Percentiles rank a stretch among this genome's conserved stretches.
Conservation (phyloP, 2,329 filamentous ascomycete species). For the Dactylellina drechsleri region DNA sequence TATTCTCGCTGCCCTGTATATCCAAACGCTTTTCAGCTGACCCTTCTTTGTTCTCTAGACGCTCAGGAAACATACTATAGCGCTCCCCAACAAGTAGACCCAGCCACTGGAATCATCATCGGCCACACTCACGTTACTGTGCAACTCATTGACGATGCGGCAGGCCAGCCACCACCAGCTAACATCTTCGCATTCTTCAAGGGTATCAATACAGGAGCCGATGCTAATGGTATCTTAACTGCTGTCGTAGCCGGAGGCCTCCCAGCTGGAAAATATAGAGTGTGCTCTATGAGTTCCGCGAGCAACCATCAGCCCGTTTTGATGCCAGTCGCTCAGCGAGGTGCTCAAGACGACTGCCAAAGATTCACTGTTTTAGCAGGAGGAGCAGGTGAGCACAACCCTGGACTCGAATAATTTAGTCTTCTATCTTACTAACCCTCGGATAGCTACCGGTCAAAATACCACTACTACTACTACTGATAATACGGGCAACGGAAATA, state of each 20-base stretch:
- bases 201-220: conserved; percentile 72
- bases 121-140: conserved; percentile 72
- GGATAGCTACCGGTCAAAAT: conserved; percentile 17
- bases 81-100: conserved; percentile 68
- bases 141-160: conserved; percentile 65
- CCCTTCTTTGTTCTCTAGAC: conserved; percentile 58
- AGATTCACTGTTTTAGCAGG: conserved; percentile 67
- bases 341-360: conserved; percentile 73
- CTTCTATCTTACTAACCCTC: not conserved
- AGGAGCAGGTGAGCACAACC: conserved; percentile 56
- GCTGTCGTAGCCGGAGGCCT: conserved; percentile 70
- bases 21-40: not conserved
- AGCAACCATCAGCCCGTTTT: conserved; percentile 74
- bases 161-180: conserved; percentile 63
- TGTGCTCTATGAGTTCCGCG: conserved; percentile 73
- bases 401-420: not conserved
- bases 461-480: conserved; percentile 52
- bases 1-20: not conserved
- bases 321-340: conserved; percentile 75
- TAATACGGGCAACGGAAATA: conserved; percentile 55
- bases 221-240: conserved; percentile 68
- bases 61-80: conserved; percentile 71
- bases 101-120: conserved; percentile 65
- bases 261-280: conserved; percentile 71
- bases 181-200: conserved; percentile 72